Conservation (phyloP, 768 basidiomycete genomes). For the Pleurotus tuber-regium region DNA sequence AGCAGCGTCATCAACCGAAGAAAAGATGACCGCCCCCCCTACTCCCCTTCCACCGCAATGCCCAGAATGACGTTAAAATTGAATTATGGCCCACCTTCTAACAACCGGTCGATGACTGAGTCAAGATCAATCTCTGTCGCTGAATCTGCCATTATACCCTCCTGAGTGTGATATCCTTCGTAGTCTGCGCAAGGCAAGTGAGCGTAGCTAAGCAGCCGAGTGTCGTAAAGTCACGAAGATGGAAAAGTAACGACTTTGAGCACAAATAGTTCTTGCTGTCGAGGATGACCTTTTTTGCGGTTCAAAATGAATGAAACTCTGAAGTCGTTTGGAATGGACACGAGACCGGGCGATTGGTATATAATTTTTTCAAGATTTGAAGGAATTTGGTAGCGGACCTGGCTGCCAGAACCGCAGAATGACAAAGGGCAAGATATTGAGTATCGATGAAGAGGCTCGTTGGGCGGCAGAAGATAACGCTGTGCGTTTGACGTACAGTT, state of each 20-base stretch:
- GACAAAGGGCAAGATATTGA: constrained; percentile 24
- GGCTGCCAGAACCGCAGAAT: constrained; percentile 21
- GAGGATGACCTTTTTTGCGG: constrained; percentile 11
- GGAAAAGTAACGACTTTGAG: too few species aligned
- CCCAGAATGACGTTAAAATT: constrained; percentile 7
- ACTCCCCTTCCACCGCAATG: neutral
- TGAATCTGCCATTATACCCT: constrained; percentile 65
- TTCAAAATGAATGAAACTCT: constrained; percentile 9
- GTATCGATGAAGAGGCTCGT: constrained; percentile 40
- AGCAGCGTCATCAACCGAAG: neutral
- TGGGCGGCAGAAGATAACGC: constrained; percentile 48
- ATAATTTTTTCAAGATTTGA: neutral
- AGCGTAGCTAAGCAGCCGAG: too few species aligned
- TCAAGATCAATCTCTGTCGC: constrained; percentile 96
- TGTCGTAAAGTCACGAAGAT: too few species aligned
- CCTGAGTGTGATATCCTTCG: too few species aligned
- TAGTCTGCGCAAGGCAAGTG: too few species aligned
- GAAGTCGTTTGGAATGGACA: neutral
- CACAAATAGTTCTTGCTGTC: too few species aligned
- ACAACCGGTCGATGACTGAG: constrained; percentile 96
- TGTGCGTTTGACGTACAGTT: constrained; percentile 28
- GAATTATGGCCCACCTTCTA: constrained; percentile 77
- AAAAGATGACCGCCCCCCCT: neutral
- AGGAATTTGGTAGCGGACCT: constrained; percentile 19
- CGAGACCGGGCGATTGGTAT: neutral